Conservation (phyloP, 495 filamentous ascomycete species). For the Tuber borchii region DNA sequence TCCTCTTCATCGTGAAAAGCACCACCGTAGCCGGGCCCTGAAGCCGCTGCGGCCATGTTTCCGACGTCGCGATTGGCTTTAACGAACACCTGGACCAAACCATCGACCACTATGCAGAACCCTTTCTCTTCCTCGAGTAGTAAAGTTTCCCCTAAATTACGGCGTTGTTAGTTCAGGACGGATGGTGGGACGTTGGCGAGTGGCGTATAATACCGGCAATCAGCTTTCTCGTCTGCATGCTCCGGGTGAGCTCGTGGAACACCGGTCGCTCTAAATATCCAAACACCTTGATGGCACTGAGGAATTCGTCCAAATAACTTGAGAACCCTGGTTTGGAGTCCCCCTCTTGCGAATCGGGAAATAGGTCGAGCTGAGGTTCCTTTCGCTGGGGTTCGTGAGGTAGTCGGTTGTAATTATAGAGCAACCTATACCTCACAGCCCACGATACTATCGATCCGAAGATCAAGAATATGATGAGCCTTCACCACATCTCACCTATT, state of each 20-base stretch:
- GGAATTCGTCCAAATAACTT: conserved; percentile 94
- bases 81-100: conserved; percentile 94
- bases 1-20: conserved; percentile 64
- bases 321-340: conserved; percentile 83
- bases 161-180: background rate
- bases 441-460: conserved; percentile 77
- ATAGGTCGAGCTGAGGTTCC: conserved; percentile 88
- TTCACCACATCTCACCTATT: conserved; percentile 41
- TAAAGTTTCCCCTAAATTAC: conserved; percentile 62
- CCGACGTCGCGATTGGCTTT: conserved; percentile 66
- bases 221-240: conserved; percentile 94
- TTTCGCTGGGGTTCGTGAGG: conserved; percentile 93
- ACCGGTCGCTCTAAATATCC: conserved; percentile 93
- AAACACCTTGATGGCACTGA: conserved; percentile 99
- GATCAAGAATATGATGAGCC: conserved; percentile 67
- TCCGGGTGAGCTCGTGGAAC: conserved; percentile 93
- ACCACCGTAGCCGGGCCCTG: conserved; percentile 32
- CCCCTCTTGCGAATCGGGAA: conserved; percentile 83
- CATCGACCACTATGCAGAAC: conserved; percentile 95
- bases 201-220: conserved; percentile 55
- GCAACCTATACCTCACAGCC: conserved; percentile 85
- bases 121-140: conserved; percentile 96
- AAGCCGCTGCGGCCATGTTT: conserved; percentile 41
- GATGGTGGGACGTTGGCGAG: background rate
- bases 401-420: conserved; percentile 91